Evolutionary conservation across 768 basidiomycete genomes (phyloP).

Genomic region (Termitomyces sp.): DNA sequence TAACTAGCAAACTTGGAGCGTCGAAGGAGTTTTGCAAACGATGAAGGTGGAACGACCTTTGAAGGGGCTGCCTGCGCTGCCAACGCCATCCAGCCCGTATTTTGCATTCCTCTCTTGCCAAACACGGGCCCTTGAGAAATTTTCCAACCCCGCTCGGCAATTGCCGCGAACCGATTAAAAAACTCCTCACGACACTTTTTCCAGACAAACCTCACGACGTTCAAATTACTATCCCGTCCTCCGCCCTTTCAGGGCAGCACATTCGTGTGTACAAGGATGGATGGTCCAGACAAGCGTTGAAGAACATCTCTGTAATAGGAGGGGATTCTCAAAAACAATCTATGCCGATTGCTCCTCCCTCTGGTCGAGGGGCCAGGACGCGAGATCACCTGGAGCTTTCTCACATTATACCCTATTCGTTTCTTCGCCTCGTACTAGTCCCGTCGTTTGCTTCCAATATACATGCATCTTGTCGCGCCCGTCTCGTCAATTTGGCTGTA

Average conservation of each 20-base stretch:
- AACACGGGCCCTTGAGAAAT: conserved; percentile 1
- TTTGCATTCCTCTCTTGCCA: neutral
- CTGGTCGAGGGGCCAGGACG: conserved; percentile 86
- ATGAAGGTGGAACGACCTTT: conserved; percentile 39
- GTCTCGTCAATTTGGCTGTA: neutral
- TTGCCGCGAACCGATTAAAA: conserved; percentile 26
- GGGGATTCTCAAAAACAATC: conserved; percentile 83
- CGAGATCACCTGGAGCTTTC: conserved; percentile 87
- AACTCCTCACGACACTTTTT: conserved; percentile 8
- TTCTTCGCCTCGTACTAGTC: conserved; percentile 13
- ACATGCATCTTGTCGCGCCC: conserved; percentile 2
- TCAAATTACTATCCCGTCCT: conserved; percentile 77
- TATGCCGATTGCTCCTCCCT: conserved; percentile 87
- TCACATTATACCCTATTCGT: conserved; percentile 37
- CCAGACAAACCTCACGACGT: conserved; percentile 48
- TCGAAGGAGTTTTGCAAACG: conserved; percentile 72
- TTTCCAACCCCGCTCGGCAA: conserved; percentile 19
- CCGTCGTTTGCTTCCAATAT: conserved; percentile 5
- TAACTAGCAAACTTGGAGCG: conserved; percentile 79
- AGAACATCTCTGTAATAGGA: conserved; percentile 39
- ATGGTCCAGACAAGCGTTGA: conserved; percentile 89
- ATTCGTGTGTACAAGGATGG: conserved; percentile 43
- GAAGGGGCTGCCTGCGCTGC: conserved; percentile 6
- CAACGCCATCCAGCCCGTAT: conserved; percentile 19
- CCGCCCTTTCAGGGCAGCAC: conserved; percentile 31